Base-by-base conservation (phyloP, 768 basidiomycete species). In the Termitomyces sp. region DNA sequence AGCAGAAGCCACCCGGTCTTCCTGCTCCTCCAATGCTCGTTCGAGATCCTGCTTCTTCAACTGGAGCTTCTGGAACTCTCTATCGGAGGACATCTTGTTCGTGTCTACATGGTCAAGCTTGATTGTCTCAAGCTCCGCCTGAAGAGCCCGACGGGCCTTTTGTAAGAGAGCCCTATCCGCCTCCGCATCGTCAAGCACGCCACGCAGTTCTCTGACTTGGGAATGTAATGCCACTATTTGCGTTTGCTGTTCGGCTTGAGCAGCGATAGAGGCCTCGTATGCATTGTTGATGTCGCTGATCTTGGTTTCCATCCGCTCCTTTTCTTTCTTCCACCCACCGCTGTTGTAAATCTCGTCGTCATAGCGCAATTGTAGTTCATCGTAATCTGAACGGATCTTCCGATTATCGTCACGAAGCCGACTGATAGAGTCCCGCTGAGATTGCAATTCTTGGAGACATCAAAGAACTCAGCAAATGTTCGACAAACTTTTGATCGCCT, bases 281-380 rank as follows among this genome's bases (percentile, higher is more conserved):
- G 87, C 90, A 56, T 84, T 85, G 24, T 81, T 85, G 58, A 92
- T 66, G 68, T 93, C 88, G 5, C 68, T 69, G 54, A 94, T 90
- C 79, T 90, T 92, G 53, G 83, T 87, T 60, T 94, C 90, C 73
- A 93, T 75, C 12, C 90, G 86, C 58, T 93, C 91, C 69, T 86
- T 91, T 74, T 94, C 92, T 66, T 90, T 88, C 74, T 87, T 88
- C 92, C 91, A 93, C 4, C 87, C 83, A 14, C 85, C 81, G 48
- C 87, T 86, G 57, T 81, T 87, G 69, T 87, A 88, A 28, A 88
- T 78, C 65, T 92, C 90, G 60, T 90, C 87, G 59, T 92, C 88
- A 62, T 84, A 86, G 40, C 83, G 81, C 35, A 88, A 71, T 63
- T 90, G 88, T 4, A 93, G 77, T 38, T 88, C 83, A 56, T 91